Conservation (phyloP, 2,329 filamentous ascomycete species). For the Chaetomium sp. region DNA sequence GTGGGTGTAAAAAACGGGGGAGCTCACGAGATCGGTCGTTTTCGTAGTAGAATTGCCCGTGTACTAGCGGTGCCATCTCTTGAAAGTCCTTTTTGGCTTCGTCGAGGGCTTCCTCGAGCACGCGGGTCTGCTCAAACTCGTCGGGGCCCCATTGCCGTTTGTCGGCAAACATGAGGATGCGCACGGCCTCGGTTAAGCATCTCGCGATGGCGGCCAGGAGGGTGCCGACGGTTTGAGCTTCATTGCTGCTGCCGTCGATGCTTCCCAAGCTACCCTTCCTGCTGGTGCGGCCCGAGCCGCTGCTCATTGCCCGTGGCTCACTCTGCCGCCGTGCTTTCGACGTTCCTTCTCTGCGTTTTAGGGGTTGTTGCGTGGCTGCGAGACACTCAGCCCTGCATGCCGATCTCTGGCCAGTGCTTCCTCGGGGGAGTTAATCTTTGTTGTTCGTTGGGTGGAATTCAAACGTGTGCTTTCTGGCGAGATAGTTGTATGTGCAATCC, state of each 20-base stretch:
- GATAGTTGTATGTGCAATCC: neutral
- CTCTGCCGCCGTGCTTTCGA: neutral
- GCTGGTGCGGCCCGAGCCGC: constrained; percentile 24
- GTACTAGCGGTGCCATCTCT: constrained; percentile 56
- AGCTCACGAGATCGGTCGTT: constrained; percentile 57
- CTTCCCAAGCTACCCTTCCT: constrained; percentile 24
- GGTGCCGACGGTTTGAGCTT: constrained; percentile 54
- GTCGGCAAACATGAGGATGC: constrained; percentile 58
- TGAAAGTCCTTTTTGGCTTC: constrained; percentile 64
- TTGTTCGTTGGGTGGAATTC: neutral
- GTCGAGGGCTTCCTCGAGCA: constrained; percentile 58
- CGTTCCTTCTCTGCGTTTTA: neutral
- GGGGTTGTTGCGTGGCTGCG: neutral
- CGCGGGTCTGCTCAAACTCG: constrained; percentile 61
- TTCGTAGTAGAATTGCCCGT: constrained; percentile 60
- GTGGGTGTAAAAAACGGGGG: neutral
- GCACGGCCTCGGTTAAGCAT: constrained; percentile 55
- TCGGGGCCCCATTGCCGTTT: constrained; percentile 61
- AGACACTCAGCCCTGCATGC: neutral
- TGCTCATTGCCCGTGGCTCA: constrained; percentile 24
- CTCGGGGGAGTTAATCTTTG: neutral
- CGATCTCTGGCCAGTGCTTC: neutral
- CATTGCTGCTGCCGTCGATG: constrained; percentile 11
- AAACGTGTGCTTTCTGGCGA: no score
- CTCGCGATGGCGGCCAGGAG: constrained; percentile 61